These are phyloP conservation scores for Euphorbia neoarborescens DNA, from an alignment of 441 rosid species.

Conservation along the genomic window DNA sequence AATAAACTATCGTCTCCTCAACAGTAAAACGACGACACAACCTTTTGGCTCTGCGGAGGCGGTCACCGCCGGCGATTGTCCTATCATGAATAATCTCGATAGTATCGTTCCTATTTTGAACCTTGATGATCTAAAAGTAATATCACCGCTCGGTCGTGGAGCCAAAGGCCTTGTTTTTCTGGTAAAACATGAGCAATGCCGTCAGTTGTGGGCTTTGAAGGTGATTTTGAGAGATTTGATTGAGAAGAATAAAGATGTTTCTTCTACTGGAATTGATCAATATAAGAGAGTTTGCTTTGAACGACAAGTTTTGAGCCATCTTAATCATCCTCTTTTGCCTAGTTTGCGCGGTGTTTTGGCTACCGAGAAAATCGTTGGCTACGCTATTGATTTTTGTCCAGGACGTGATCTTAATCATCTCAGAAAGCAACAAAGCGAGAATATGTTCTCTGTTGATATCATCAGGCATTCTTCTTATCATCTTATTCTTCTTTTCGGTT, in stretches of 20 bases:
- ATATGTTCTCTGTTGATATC: conserved; percentile 53
- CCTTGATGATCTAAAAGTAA: conserved; percentile 32
- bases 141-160: conserved; percentile 62
- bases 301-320: conserved; percentile 40
- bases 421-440: conserved; percentile 54
- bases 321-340: conserved; percentile 65
- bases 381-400: conserved; percentile 77
- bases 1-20: background rate
- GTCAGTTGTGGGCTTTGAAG: conserved; percentile 53
- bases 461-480: conserved; percentile 36
- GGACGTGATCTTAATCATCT: conserved; percentile 53
- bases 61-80: background rate
- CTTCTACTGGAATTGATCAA: conserved; percentile 23
- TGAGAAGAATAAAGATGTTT: conserved; percentile 29
- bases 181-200: conserved; percentile 27
- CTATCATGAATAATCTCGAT: conserved; percentile 22
- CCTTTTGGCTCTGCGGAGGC: background rate
- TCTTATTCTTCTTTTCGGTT: background rate
- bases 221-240: conserved; percentile 48
- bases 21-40: background rate
- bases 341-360: conserved; percentile 50
- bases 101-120: conserved; percentile 28
- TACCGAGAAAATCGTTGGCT: conserved; percentile 52
- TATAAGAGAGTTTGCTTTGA: conserved; percentile 57
- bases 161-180: conserved; percentile 79